Base-by-base conservation (phyloP, 2,329 filamentous ascomycete species). In the Ascochyta viciae-villosae region DNA sequence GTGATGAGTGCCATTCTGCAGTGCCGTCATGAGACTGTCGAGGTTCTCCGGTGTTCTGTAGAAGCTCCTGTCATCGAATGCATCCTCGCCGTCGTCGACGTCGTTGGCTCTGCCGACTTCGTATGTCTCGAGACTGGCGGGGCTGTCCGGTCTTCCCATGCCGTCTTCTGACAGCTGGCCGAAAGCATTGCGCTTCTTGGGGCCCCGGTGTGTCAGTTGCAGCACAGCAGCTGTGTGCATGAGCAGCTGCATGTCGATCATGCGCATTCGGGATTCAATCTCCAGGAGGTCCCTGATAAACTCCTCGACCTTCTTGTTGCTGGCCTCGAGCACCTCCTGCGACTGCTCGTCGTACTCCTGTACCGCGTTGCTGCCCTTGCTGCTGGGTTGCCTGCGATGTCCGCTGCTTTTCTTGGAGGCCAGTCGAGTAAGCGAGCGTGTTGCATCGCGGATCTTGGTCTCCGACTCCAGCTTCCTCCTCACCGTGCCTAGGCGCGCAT, bases 151-250 rank as follows among this genome's bases (percentile, higher is more conserved):
- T 59, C 91, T 75, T 40, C 75, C 62, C 27, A 64, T 67, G 34
- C 62, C 65, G 27, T 67, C 69, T 6, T 74, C 66, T 26, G 64
- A 52, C 19, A 68, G 31, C 74, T 78, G 75, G 13, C 81, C 77
- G 7, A 79, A 74, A 3, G 77, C 67, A 50, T 79, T 79, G 63
- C 84, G 85, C 68, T 85, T 89, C 54, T 82, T 81, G n/a, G 89
- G 82, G 0, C 85, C 87, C 66, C 89, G 89, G 76, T 98, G 93
- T 8, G 93, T 96, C 75, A 96, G 85, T 72, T 96, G 92, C 50
- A 99, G 80, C 35, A 99, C 91, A 40, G 91, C 94, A 13, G 95
- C 93, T 0, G 94, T 98, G 74, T 99, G 95, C 74, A 94, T 88
- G 46, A 98, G 80, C 40, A 99, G 79, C 59, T 87, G 86, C 66